A percentile compares a stretch with the other conserved stretches of the same genome.
Evolutionary conservation across 768 basidiomycete genomes (phyloP).

Genomic region (Tricholoma sp.): DNA sequence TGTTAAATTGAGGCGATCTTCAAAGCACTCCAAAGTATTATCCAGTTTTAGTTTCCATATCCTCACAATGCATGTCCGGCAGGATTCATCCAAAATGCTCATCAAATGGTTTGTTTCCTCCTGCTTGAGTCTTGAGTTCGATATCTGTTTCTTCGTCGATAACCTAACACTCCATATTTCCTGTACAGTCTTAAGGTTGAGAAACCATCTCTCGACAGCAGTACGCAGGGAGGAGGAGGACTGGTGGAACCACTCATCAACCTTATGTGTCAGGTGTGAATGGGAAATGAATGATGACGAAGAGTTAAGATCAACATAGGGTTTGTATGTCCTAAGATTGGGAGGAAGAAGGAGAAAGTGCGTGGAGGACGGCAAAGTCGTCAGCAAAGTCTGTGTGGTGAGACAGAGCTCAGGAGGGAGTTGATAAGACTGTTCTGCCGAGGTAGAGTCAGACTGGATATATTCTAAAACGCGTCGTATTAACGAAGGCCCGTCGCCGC

Average conservation of each 20-base stretch:
- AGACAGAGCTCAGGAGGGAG: constrained; percentile 53
- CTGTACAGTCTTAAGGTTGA: constrained; percentile 49
- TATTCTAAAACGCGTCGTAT: constrained; percentile 52
- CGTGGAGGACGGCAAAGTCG: constrained; percentile 74
- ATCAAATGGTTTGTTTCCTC: constrained; percentile 42
- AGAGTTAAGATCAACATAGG: constrained; percentile 73
- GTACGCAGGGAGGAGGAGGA: constrained; percentile 40
- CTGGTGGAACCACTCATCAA: constrained; percentile 62
- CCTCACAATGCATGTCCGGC: constrained; percentile 43
- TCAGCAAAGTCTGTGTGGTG: constrained; percentile 63
- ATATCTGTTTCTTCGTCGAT: constrained; percentile 44
- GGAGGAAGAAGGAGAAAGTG: constrained; percentile 75
- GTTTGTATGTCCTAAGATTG: constrained; percentile 72
- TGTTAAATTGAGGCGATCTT: constrained; percentile 33
- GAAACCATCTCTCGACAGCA: constrained; percentile 53
- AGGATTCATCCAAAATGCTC: constrained; percentile 47
- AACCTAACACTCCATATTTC: constrained; percentile 71
- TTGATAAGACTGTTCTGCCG: constrained; percentile 9
- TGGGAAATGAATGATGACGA: constrained; percentile 47
- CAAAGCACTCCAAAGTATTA: constrained; percentile 41
- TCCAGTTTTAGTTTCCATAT: constrained; percentile 56
- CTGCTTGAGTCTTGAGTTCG: constrained; percentile 37
- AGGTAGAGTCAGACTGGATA: constrained; percentile 50
- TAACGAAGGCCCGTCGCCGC: constrained; percentile 36
- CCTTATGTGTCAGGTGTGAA: constrained; percentile 36